phyloP scores from a whole-genome alignment of 2,329 filamentous ascomycete genomes.

The Nemania diffusa region DNA sequence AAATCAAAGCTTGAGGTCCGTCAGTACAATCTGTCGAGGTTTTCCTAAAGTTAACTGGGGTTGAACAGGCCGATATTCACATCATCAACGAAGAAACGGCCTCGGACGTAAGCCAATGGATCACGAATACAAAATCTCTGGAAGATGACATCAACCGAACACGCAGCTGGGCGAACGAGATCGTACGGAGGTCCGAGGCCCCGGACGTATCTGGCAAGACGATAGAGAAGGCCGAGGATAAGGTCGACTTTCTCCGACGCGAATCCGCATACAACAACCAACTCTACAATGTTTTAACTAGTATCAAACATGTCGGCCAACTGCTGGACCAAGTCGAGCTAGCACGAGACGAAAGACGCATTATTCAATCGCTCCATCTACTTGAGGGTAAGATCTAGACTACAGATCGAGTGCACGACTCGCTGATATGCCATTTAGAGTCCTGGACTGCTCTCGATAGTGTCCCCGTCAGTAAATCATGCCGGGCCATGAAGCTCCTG shows the following conservation, averaged over 20 bases:
- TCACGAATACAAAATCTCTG: constrained; percentile 82
- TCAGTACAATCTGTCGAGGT: background rate
- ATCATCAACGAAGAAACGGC: constrained; percentile 79
- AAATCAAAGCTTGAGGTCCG: constrained; percentile 59
- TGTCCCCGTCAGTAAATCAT: constrained; percentile 69
- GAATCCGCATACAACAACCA: constrained; percentile 70
- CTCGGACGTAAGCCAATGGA: constrained; percentile 86
- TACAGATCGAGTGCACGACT: background rate
- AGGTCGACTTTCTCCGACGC: constrained; percentile 65
- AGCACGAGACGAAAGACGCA: constrained; percentile 63
- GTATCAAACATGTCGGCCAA: constrained; percentile 67
- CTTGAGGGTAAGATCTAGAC: constrained; percentile 61
- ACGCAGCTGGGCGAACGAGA: constrained; percentile 80
- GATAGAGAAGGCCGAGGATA: constrained; percentile 63
- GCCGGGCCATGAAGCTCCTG: constrained; percentile 72
- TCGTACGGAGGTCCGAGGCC: constrained; percentile 79
- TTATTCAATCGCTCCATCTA: constrained; percentile 67
- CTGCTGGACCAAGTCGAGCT: constrained; percentile 71
- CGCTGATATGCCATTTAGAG: constrained; percentile 53
- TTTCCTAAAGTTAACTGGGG: constrained; percentile 19
- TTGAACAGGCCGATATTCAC: constrained; percentile 73
- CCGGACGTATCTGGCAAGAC: constrained; percentile 64
- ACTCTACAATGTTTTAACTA: constrained; percentile 61
- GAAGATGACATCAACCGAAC: constrained; percentile 87
- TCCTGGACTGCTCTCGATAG: constrained; percentile 67